These are phyloP conservation scores for Schwanniomyces etchellsii DNA, from an alignment of 1,139 yeast species.

Conservation along the genomic window DNA sequence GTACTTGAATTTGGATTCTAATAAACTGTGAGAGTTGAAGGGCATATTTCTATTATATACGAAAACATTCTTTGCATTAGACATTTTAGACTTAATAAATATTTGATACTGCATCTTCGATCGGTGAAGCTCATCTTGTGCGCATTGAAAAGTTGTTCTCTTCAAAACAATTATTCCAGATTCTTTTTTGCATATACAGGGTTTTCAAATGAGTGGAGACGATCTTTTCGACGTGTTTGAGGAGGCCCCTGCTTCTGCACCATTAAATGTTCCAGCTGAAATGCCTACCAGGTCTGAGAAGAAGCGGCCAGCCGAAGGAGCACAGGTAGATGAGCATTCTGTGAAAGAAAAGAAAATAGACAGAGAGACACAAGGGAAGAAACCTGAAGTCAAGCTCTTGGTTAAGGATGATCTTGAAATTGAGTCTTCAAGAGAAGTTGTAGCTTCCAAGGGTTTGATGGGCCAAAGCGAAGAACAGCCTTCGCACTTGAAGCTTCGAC, in stretches of 20 bases:
- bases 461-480: conserved; percentile 29
- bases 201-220: conserved; percentile 32
- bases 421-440: conserved; percentile 85
- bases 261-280: conserved; percentile 16
- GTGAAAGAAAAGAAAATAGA: conserved; percentile 7
- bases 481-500: conserved; percentile 65
- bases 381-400: conserved; percentile 49
- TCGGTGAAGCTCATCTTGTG: neutral
- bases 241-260: conserved; percentile 44
- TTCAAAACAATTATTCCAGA: too few relatives aligned
- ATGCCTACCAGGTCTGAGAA: conserved; percentile 6
- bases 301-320: conserved; percentile 5
- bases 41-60: conserved; percentile 1
- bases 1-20: neutral
- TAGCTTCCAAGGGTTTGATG: conserved; percentile 68
- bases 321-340: conserved; percentile 6
- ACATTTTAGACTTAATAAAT: too few relatives aligned
- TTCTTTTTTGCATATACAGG: too few relatives aligned
- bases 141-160: too few relatives aligned
- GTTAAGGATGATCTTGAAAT: conserved; percentile 88
- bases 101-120: neutral
- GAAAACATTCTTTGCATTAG: conserved; percentile 3
- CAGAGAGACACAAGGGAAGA: conserved; percentile 9
- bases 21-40: too few relatives aligned
- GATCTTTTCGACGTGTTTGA: conserved; percentile 68